These are phyloP conservation scores for Colletotrichum falcatum DNA, from an alignment of 2,329 filamentous ascomycete genomes.

Conservation along the genomic window DNA sequence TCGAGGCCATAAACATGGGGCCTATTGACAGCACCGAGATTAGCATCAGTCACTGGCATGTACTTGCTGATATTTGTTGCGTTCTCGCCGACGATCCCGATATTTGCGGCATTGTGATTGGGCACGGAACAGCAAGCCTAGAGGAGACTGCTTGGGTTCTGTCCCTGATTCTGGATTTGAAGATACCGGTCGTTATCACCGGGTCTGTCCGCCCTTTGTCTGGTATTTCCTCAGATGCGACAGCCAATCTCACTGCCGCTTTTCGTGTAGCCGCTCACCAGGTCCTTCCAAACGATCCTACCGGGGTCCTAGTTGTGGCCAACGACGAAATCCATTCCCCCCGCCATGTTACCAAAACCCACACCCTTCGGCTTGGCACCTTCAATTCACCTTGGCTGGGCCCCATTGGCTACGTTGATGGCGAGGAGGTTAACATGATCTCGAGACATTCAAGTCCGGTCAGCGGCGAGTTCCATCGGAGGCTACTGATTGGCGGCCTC, in stretches of 20 bases:
- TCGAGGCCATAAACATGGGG: neutral
- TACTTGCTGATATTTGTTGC: slow-evolving; percentile 2
- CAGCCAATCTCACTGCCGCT: slow-evolving; percentile 24
- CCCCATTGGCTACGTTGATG: neutral
- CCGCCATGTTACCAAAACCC: slow-evolving; percentile 21
- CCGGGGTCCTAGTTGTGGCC: slow-evolving; percentile 18
- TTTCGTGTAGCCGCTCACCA: slow-evolving; percentile 17
- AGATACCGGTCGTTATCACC: slow-evolving; percentile 12
- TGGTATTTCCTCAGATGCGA: slow-evolving; percentile 23
- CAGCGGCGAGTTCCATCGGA: neutral
- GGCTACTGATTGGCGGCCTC: neutral
- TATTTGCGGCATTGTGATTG: slow-evolving; percentile 20
- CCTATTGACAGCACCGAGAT: slow-evolving; percentile 23
- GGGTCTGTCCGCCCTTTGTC: slow-evolving; percentile 22
- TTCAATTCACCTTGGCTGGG: slow-evolving; percentile 17
- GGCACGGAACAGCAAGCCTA: slow-evolving; percentile 30
- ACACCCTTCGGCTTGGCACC: slow-evolving; percentile 23
- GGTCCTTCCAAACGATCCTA: neutral
- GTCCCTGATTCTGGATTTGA: slow-evolving; percentile 4
- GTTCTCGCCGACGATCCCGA: neutral
- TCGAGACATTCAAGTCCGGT: neutral
- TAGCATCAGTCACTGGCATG: neutral
- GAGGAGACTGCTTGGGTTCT: slow-evolving; percentile 30
- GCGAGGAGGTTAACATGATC: neutral
- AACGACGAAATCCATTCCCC: slow-evolving; percentile 30